These are phyloP conservation scores for Aspergillus avenaceus DNA, from an alignment of 495 filamentous ascomycete genomes.

Conservation along the genomic window DNA sequence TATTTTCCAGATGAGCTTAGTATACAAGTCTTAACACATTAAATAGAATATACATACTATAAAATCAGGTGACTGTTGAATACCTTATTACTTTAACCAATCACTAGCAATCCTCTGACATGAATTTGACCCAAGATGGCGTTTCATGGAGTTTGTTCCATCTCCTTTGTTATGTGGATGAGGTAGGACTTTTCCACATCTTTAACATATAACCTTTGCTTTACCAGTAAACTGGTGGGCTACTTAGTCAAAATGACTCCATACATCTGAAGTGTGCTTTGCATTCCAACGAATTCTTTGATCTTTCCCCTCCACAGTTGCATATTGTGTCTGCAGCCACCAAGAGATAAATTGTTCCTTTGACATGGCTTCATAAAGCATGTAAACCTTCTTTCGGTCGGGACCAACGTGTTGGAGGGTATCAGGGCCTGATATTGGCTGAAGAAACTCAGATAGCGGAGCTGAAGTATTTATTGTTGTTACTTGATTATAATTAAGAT, in stretches of 20 bases:
- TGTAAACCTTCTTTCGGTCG: slow-evolving; percentile 2
- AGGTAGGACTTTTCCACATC: slow-evolving; percentile 1
- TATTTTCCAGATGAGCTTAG: too few species aligned
- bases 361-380: slow-evolving; percentile 7
- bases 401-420: background rate
- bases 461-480: too few species aligned
- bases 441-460: too few species aligned
- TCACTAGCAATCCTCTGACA: too few species aligned
- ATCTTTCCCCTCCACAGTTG: slow-evolving; percentile 2
- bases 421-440: too few species aligned
- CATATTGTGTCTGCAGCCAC: slow-evolving; percentile 3
- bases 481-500: too few species aligned
- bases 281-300: slow-evolving; percentile 4
- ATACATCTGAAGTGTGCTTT: slow-evolving; percentile 1
- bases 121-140: too few species aligned
- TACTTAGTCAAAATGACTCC: slow-evolving; percentile 2
- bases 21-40: too few species aligned
- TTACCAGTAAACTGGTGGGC: background rate
- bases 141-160: too few species aligned
- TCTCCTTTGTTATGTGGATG: slow-evolving; percentile 2
- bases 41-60: too few species aligned
- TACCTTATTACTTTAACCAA: too few species aligned
- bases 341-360: slow-evolving; percentile 4
- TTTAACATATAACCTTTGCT: slow-evolving; percentile 8
- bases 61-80: too few species aligned